These are phyloP conservation scores for Aspergillus fijiensis DNA, from an alignment of 2,329 filamentous ascomycete genomes.

Conservation along the genomic window DNA sequence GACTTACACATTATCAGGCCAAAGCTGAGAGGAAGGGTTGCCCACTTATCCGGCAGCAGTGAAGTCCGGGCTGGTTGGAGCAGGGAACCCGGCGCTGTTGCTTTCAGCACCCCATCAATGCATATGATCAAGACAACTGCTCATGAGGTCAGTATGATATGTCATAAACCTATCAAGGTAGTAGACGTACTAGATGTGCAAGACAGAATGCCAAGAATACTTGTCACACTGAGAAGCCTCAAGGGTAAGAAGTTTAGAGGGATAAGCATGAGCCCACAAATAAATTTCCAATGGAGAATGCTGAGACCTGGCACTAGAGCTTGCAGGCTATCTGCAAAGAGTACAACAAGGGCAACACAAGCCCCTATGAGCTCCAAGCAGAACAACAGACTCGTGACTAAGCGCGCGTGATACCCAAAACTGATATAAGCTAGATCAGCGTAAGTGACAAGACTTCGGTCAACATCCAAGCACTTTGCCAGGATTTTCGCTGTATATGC, in stretches of 20 bases:
- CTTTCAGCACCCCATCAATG: conserved; percentile 82
- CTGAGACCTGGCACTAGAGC: conserved; percentile 71
- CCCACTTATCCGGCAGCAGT: conserved; percentile 82
- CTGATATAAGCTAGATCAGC: conserved; percentile 90
- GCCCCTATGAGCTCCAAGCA: conserved; percentile 82
- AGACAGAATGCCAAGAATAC: conserved; percentile 86
- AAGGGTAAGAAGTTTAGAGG: conserved; percentile 84
- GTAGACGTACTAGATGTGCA: conserved; percentile 76
- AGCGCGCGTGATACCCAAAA: conserved; percentile 77
- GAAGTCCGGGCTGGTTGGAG: conserved; percentile 76
- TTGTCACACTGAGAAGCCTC: conserved; percentile 81
- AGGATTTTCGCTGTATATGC: conserved; percentile 82
- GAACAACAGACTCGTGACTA: conserved; percentile 82
- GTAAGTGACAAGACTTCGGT: conserved; percentile 85
- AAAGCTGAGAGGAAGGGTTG: conserved; percentile 81
- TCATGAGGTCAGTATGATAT: conserved; percentile 28
- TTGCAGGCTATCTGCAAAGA: conserved; percentile 89
- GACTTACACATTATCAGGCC: conserved; percentile 76
- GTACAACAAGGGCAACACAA: conserved; percentile 82
- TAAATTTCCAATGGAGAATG: conserved; percentile 75
- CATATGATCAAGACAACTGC: conserved; percentile 80
- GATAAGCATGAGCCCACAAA: conserved; percentile 75
- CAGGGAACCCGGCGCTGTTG: conserved; percentile 75
- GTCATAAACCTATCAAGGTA: background rate
- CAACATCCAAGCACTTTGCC: conserved; percentile 83